Evolutionary conservation across 805 yeast genomes (phyloP), one percentile per base, ranked within the genome.

Genomic region (Teunomyces panamensis): DNA sequence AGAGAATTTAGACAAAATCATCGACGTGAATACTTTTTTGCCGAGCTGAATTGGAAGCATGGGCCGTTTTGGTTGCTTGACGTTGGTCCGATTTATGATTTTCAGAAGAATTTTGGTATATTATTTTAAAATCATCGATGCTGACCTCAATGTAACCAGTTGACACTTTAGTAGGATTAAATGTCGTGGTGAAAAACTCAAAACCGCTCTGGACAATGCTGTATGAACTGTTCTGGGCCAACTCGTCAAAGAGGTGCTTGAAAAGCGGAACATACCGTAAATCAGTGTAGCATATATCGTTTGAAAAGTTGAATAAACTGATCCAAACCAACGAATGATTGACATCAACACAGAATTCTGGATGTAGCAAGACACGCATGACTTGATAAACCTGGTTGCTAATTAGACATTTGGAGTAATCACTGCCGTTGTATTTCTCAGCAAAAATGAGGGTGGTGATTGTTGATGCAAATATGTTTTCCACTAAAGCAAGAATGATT

Each of bases 21-120:
- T 67, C 71, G 26, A 65, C 65, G 50, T 65, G 71, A 30, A 63
- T 56, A 39, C 70, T 67, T 43, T 63, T 68, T 42, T 64, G 63
- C 33, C 71, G 56, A 8, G 59, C 54, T 5, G 60, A 52, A 42
- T 55, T 59, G 17, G 58, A 45, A 30, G 46, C 42, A 44, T 50
- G 53, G 34, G 27, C 43, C 10, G 45, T n/a, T 44, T 35, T 43
- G 26, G 43, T 10, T 14, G 56, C 45, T 13, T 54, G 28, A 20
- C 33, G 44, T 20, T 17, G 30, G 5, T 29, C 47, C 24, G 5
- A 29, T 13, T 44, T 28, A 29, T 16, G 14, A 17, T 33, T 20
- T 24, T 37, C 41, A 11, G 13, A 6, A n/a, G n/a, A 34, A 26
- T 46, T 45, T 24, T 48, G 35, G 41, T 59, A 58, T 41, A 60